Conservation (phyloP, 2,329 filamentous ascomycete genomes). For the Apiospora malaysiana region DNA sequence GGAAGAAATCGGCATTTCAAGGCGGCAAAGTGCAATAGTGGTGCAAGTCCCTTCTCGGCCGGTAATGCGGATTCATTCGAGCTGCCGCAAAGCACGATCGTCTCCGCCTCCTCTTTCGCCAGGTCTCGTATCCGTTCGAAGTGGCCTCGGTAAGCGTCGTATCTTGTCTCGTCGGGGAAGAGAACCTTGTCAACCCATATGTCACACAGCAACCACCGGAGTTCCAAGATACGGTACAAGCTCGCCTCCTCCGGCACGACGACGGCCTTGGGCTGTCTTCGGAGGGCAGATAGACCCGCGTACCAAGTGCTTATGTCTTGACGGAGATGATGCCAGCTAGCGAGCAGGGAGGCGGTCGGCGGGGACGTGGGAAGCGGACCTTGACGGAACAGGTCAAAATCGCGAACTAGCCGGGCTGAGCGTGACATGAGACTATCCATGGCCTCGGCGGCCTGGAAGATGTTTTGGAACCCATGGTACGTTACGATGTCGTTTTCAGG, state of each 20-base stretch:
- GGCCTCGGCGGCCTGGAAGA: background rate
- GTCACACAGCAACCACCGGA: slow-evolving; percentile 29
- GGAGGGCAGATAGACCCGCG: slow-evolving; percentile 14
- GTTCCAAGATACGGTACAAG: slow-evolving; percentile 24
- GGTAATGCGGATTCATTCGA: slow-evolving; percentile 21
- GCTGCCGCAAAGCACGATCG: background rate
- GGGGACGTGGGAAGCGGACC: background rate
- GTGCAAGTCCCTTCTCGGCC: slow-evolving; percentile 28
- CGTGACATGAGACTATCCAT: background rate
- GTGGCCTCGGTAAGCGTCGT: slow-evolving; percentile 24
- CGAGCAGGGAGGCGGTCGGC: background rate
- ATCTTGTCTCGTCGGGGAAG: slow-evolving; percentile 24
- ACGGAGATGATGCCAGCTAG: slow-evolving; percentile 20
- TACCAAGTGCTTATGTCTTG: slow-evolving; percentile 25
- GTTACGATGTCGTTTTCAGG: background rate
- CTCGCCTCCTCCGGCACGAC: background rate
- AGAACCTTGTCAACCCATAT: slow-evolving; percentile 28
- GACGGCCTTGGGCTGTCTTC: background rate
- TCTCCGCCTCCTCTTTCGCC: slow-evolving; percentile 24
- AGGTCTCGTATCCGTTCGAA: slow-evolving; percentile 27
- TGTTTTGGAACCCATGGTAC: background rate
- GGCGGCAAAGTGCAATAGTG: slow-evolving; percentile 30
- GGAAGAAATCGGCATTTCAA: slow-evolving; percentile 30
- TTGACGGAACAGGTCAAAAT: background rate
- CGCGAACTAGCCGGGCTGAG: background rate